These are phyloP conservation scores for Venturiaceae sp. DNA, from an alignment of 2,329 filamentous ascomycete species.

Conservation along the genomic window DNA sequence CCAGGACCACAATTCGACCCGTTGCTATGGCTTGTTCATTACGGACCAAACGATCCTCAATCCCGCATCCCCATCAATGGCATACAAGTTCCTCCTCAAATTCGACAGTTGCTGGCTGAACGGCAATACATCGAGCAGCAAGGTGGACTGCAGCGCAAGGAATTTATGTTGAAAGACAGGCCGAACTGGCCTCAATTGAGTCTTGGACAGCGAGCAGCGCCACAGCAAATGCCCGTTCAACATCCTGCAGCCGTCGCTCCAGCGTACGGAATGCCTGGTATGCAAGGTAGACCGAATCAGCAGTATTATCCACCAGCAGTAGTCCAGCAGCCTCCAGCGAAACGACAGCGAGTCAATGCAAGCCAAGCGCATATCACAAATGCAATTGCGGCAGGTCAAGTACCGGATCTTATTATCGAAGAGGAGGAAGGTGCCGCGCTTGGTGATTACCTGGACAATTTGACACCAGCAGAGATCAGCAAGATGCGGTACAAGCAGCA, in stretches of 20 bases:
- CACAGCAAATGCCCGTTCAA: slow-evolving; percentile 12
- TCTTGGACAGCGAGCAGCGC: slow-evolving; percentile 15
- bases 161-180: slow-evolving; percentile 88
- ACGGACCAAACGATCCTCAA: slow-evolving; percentile 61
- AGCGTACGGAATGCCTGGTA: background rate
- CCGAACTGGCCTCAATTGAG: slow-evolving; percentile 82
- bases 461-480: slow-evolving; percentile 85
- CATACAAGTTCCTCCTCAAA: slow-evolving; percentile 51
- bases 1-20: slow-evolving; percentile 65
- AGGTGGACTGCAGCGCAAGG: slow-evolving; percentile 77
- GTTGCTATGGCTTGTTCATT: slow-evolving; percentile 78
- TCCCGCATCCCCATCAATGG: slow-evolving; percentile 62
- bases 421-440: slow-evolving; percentile 84
- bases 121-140: slow-evolving; percentile 56
- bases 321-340: slow-evolving; percentile 24
- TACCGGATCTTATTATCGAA: slow-evolving; percentile 49
- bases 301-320: slow-evolving; percentile 17
- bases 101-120: slow-evolving; percentile 51
- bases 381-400: slow-evolving; percentile 20
- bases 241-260: background rate
- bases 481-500: slow-evolving; percentile 83
- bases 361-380: slow-evolving; percentile 16
- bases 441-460: slow-evolving; percentile 80
- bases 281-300: background rate
- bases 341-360: slow-evolving; percentile 31